These are phyloP conservation scores for Trichoderma harzianum DNA, from an alignment of 2,329 filamentous ascomycete species.

Conservation along the genomic window DNA sequence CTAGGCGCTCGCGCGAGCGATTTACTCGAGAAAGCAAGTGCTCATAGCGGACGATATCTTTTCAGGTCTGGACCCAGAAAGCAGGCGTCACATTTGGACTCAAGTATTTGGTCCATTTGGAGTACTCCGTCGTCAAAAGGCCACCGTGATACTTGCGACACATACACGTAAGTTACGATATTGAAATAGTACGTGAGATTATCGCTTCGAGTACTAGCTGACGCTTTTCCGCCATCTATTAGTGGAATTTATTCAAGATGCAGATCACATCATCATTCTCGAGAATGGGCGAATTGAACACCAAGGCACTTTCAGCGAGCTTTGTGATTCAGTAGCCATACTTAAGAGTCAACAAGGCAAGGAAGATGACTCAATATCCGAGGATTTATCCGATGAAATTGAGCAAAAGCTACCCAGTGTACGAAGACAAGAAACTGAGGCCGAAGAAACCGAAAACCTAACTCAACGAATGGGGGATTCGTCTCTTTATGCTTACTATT, in stretches of 20 bases:
- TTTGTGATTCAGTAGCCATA: background rate
- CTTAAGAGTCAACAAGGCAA: background rate
- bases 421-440: background rate
- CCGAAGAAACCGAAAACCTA: conserved; percentile 16
- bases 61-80: conserved; percentile 40
- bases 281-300: conserved; percentile 23
- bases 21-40: conserved; percentile 36
- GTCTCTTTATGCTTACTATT: background rate
- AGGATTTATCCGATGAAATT: background rate
- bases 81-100: conserved; percentile 38
- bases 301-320: conserved; percentile 19
- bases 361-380: background rate
- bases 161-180: conserved; percentile 16
- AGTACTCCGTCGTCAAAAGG: conserved; percentile 34
- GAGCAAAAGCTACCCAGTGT: background rate
- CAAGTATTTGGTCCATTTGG: conserved; percentile 39
- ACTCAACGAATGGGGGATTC: background rate
- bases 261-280: conserved; percentile 27
- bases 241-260: conserved; percentile 23
- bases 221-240: background rate
- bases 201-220: background rate
- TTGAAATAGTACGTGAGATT: background rate
- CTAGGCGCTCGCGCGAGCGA: conserved; percentile 36
- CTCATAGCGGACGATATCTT: conserved; percentile 43
- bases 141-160: conserved; percentile 38